These are phyloP conservation scores for Ganoderma sinense DNA, from an alignment of 1,284 basidiomycete species.

Conservation along the genomic window DNA sequence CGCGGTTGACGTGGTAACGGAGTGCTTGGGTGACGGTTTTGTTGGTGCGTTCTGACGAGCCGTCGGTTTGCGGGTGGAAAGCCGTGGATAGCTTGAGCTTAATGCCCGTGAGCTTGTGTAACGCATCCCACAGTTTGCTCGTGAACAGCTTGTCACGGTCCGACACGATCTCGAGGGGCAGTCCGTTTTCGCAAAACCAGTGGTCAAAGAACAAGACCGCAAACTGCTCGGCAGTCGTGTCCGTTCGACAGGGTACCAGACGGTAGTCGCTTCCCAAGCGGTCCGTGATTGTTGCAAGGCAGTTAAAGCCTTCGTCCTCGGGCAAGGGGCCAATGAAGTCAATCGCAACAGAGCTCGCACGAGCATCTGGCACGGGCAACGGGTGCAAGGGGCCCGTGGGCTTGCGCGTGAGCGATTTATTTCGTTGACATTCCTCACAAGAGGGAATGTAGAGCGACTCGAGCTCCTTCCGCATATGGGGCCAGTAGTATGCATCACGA, in stretches of 20 bases:
- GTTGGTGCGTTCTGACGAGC: constrained; percentile 30
- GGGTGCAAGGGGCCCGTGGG: constrained; percentile 31
- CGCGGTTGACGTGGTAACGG: constrained; percentile 44
- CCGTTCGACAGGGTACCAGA: constrained; percentile 39
- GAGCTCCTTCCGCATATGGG: constrained; percentile 43
- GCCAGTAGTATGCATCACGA: constrained; percentile 47
- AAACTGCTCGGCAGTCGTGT: constrained; percentile 42
- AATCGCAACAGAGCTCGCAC: constrained; percentile 43
- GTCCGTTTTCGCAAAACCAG: constrained; percentile 50
- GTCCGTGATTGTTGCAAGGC: constrained; percentile 46
- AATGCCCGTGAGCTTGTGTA: constrained; percentile 44
- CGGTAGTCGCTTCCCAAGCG: constrained; percentile 45
- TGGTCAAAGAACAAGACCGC: constrained; percentile 42
- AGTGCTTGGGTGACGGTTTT: constrained; percentile 43
- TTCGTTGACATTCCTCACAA: constrained; percentile 31
- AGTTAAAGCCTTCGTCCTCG: constrained; percentile 43
- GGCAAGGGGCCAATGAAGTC: constrained; percentile 54
- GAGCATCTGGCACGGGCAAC: constrained; percentile 32
- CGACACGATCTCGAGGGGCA: constrained; percentile 46
- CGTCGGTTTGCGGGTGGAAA: constrained; percentile 51
- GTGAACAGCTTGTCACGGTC: constrained; percentile 49
- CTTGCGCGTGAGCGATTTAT: constrained; percentile 29
- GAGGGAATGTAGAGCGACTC: constrained; percentile 33
- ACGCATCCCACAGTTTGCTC: constrained; percentile 49
- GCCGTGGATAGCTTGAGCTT: constrained; percentile 49